phyloP scores from a whole-genome alignment of 2,329 filamentous ascomycete species.

The Cladobotryum protrusum region DNA sequence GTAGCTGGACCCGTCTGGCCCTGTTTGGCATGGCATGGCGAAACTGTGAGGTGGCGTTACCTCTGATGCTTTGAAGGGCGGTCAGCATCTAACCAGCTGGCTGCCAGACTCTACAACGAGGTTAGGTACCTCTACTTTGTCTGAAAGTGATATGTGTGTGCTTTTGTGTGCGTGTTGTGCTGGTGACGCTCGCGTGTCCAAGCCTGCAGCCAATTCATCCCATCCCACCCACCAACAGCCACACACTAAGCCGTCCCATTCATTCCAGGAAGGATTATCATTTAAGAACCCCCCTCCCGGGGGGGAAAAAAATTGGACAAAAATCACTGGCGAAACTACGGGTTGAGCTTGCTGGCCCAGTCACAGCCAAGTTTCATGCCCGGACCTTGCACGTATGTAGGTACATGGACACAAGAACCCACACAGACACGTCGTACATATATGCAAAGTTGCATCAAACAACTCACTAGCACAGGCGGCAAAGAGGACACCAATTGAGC shows the following conservation, averaged over 20 bases:
- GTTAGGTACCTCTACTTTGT: background rate
- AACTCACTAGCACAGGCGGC: slow-evolving; percentile 12
- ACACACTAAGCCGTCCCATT: no score
- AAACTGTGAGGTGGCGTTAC: slow-evolving; percentile 4
- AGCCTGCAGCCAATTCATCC: no score
- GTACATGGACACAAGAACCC: slow-evolving; percentile 2
- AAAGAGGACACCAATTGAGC: slow-evolving; percentile 15
- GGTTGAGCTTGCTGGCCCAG: no score
- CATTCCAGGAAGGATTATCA: no score
- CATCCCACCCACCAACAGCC: no score
- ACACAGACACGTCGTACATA: slow-evolving; percentile 11
- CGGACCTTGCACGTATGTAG: no score
- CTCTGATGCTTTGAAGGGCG: slow-evolving; percentile 10
- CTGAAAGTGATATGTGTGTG: background rate
- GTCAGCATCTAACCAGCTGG: slow-evolving; percentile 9
- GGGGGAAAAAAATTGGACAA: no score
- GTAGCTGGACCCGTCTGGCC: slow-evolving; percentile 4
- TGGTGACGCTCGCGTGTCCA: no score
- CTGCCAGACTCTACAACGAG: slow-evolving; percentile 1
- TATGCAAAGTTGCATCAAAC: slow-evolving; percentile 10
- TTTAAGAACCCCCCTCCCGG: no score
- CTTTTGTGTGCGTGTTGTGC: no score
- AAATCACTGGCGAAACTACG: no score
- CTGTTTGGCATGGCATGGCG: slow-evolving; percentile 4
- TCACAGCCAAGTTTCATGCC: background rate